phyloP scores from a whole-genome alignment of 1,139 yeast genomes.

The Candida frijolesensis region DNA sequence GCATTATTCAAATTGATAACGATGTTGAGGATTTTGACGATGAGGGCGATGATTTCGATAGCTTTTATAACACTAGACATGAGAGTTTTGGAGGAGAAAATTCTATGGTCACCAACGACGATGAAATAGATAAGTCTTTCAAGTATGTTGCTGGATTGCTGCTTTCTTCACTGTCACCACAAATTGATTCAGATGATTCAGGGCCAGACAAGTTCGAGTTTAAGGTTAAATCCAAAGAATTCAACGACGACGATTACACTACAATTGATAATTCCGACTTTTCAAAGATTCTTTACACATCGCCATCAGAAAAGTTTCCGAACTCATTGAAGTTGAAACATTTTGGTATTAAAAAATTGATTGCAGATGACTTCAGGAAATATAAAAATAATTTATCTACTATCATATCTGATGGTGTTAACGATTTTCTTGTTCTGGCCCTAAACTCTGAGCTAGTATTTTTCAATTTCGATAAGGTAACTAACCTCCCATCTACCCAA shows the following conservation, averaged over 20 bases:
- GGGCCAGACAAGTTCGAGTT: conserved; percentile 4
- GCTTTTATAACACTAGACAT: conserved; percentile 27
- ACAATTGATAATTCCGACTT: conserved; percentile 22
- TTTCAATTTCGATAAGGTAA: conserved; percentile 27
- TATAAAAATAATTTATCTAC: conserved; percentile 41
- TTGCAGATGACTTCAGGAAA: conserved; percentile 17
- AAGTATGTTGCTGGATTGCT: conserved; percentile 7
- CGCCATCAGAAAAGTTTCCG: conserved; percentile 36
- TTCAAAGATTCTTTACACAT: conserved; percentile 24
- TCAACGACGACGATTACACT: conserved; percentile 20
- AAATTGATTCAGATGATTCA: neutral
- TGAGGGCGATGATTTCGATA: conserved; percentile 27
- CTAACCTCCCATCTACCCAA: conserved; percentile 29
- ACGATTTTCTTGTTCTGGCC: conserved; percentile 29
- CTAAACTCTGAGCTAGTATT: conserved; percentile 33
- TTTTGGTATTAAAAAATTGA: conserved; percentile 24
- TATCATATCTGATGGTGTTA: conserved; percentile 14
- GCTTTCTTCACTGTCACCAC: neutral
- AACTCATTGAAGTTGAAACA: conserved; percentile 28
- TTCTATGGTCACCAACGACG: conserved; percentile 3
- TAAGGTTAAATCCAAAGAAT: conserved; percentile 5
- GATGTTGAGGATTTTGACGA: conserved; percentile 16
- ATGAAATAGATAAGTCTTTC: conserved; percentile 9
- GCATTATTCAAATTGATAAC: conserved; percentile 7
- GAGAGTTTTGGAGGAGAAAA: conserved; percentile 21